A percentile compares a stretch with the other conserved stretches of the same genome.
These are phyloP conservation scores for Lumnitzera racemosa DNA, from an alignment of 345 rosid genomes.

Conservation along the genomic window DNA sequence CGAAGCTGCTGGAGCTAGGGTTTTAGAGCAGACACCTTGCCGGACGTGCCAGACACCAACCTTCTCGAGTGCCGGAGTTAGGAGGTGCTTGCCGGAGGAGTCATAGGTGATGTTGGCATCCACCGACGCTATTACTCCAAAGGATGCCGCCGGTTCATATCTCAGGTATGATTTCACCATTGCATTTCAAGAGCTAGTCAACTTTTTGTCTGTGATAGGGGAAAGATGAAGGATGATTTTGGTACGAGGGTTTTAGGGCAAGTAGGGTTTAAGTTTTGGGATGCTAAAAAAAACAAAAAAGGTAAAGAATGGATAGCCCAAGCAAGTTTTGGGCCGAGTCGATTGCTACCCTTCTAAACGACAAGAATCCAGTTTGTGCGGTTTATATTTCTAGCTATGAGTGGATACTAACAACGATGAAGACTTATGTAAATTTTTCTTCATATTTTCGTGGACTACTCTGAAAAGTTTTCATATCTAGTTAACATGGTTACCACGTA, in stretches of 20 bases:
- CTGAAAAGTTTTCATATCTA: too few species aligned
- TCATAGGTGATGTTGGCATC: constrained; percentile 39
- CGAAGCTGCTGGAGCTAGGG: constrained; percentile 50
- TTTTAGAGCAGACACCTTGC: constrained; percentile 67
- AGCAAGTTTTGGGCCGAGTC: neutral
- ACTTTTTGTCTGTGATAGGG: neutral
- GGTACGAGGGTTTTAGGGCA: neutral
- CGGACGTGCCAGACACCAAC: constrained; percentile 92
- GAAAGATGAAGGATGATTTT: neutral
- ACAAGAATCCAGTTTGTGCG: too few species aligned
- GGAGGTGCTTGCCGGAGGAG: constrained; percentile 44
- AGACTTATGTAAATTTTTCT: too few species aligned
- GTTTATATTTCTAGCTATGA: too few species aligned
- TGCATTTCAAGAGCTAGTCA: neutral
- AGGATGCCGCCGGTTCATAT: constrained; percentile 39
- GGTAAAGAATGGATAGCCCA: neutral
- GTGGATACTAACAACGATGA: too few species aligned
- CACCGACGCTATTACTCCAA: constrained; percentile 36
- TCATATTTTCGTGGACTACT: too few species aligned
- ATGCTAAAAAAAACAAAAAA: neutral
- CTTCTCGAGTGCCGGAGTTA: constrained; percentile 81
- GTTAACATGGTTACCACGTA: too few species aligned
- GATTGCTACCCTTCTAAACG: too few species aligned
- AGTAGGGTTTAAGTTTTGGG: neutral
- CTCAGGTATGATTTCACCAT: constrained; percentile 47